Evolutionary conservation across 2,329 filamentous ascomycete species (phyloP), one percentile per base, ranked within the genome.

Genomic region (Fonsecaea monophora): DNA sequence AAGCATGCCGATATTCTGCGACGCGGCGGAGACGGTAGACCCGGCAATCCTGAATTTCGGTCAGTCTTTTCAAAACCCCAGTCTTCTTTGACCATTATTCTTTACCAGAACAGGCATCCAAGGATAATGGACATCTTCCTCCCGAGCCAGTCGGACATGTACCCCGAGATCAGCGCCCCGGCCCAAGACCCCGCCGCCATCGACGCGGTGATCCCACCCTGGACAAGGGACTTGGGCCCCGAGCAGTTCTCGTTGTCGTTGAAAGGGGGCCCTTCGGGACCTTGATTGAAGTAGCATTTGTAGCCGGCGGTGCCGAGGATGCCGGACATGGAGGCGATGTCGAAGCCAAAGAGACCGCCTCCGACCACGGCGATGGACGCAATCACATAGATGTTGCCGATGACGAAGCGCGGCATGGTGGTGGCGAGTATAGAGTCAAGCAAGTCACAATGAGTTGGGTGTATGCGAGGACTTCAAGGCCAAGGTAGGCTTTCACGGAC

Each of bases 261-360:
- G 45, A 62, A 62, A 1, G 34, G 70, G 6, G 68, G 56, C 4
- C 76, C 75, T 12, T 66, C 25, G 18, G 45, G 45, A 55, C 54
- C 54, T 37, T 65, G 63, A 45, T 67, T 54, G 74, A 87, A 87
- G 74, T 85, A 86, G 70, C 84, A 84, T 48, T 80, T 78, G 70
- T 86, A 86, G 66, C 82, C 80, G 32, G 82, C 73, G 1, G 82
- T 82, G 30, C 81, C 81, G 68, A 86, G 81, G 76, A 82, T 83
- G 63, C 72, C 75, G 0, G 18, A 80, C 79, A 82, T 84, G n/a
- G 82, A 85, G 67, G 80, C 82, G 64, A 87, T 83, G 76, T 87
- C 85, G 74, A 87, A 87, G 37, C 85, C 85, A 72, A 87, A 87
- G n/a, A 86, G 76, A 10, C 80, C 83, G 73, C 84, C 84, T 53